Percentiles rank a stretch among this genome's conserved stretches.
Evolutionary conservation across 345 rosid species (phyloP).

Genomic region (Citrus sp.): DNA sequence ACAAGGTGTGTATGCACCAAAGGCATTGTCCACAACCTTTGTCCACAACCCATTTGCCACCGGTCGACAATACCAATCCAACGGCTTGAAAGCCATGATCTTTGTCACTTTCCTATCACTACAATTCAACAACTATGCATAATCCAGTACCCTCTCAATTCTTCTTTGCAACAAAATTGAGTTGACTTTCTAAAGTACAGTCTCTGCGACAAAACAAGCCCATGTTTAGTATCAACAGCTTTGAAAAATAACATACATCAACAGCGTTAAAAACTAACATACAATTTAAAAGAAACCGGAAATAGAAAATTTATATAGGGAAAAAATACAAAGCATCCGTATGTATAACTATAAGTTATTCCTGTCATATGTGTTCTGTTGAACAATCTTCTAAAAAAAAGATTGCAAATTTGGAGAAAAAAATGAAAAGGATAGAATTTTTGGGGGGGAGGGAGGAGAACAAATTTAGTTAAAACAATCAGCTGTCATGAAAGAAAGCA

Average conservation of each 20-base stretch:
- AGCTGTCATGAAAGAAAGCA: neutral
- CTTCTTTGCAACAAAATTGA: neutral
- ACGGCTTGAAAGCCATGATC: constrained; percentile 60
- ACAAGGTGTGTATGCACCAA: constrained; percentile 96
- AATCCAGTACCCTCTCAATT: constrained; percentile 9
- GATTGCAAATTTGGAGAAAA: no score
- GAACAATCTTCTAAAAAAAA: neutral
- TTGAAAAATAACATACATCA: neutral
- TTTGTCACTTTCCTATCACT: constrained; percentile 5
- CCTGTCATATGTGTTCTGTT: neutral
- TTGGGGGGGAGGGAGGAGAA: no score
- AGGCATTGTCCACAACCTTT: constrained; percentile 72
- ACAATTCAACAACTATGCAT: constrained; percentile 23
- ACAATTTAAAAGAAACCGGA: neutral
- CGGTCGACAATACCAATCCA: constrained; percentile 87
- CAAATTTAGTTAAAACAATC: neutral
- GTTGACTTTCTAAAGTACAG: neutral
- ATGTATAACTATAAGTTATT: neutral
- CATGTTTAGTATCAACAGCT: neutral
- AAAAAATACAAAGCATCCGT: neutral
- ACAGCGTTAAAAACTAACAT: neutral
- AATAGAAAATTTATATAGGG: neutral
- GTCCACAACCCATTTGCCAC: constrained; percentile 74
- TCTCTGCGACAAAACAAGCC: constrained; percentile 4
- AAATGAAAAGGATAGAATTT: no score